Conservation (phyloP, 1,139 yeast species). For the Casaregolazyma lundiana region DNA sequence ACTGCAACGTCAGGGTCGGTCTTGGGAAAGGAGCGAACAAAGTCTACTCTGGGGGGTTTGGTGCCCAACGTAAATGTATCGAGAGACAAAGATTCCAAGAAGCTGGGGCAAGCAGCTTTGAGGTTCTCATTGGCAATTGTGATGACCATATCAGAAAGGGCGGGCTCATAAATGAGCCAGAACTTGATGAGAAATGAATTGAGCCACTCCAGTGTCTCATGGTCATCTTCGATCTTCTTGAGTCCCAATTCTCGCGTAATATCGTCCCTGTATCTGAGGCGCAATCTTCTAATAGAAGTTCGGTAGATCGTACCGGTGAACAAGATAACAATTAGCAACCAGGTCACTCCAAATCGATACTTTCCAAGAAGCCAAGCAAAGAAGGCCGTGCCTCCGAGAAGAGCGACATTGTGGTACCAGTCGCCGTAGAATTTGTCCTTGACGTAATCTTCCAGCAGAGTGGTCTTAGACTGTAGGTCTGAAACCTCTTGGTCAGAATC, state of each 20-base stretch:
- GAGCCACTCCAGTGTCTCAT: slow-evolving; percentile 93
- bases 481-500: slow-evolving; percentile 59
- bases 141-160: slow-evolving; percentile 79
- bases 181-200: slow-evolving; percentile 82
- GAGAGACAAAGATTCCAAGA: slow-evolving; percentile 75
- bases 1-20: slow-evolving; percentile 89
- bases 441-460: slow-evolving; percentile 64
- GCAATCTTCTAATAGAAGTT: slow-evolving; percentile 73
- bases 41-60: slow-evolving; percentile 89
- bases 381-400: slow-evolving; percentile 58
- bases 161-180: slow-evolving; percentile 89
- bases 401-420: slow-evolving; percentile 87
- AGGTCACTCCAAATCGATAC: slow-evolving; percentile 71
- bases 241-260: slow-evolving; percentile 84
- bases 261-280: slow-evolving; percentile 67
- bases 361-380: slow-evolving; percentile 78
- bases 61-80: slow-evolving; percentile 89
- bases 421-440: slow-evolving; percentile 80
- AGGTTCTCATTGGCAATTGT: slow-evolving; percentile 79
- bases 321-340: slow-evolving; percentile 67
- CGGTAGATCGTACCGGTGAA: slow-evolving; percentile 66
- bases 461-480: slow-evolving; percentile 58
- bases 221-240: slow-evolving; percentile 75
- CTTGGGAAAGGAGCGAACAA: slow-evolving; percentile 80
- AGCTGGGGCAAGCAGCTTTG: slow-evolving; percentile 71